Evolutionary conservation across 768 basidiomycete genomes (phyloP), one percentile per base, ranked within the genome.

Genomic region (Collybia mongolica): DNA sequence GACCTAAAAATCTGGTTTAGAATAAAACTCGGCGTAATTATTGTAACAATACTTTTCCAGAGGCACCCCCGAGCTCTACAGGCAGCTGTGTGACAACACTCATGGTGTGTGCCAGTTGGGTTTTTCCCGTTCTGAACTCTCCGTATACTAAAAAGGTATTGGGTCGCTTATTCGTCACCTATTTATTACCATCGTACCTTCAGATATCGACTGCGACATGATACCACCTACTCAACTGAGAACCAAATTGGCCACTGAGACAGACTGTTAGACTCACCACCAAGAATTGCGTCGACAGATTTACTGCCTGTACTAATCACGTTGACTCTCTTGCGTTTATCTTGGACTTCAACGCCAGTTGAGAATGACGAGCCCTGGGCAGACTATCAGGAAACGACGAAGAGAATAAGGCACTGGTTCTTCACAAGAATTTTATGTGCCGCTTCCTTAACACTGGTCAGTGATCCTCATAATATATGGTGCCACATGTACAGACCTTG

Each of bases 101-200:
- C 80, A 97, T 88, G 11, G 95, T 98, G 68, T 97, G 96, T 20
- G 92, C 93, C 44, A 96, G 75, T 64, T 98, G 96, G 5, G 95
- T 97, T 70, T 96, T 95, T 24, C 95, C 95, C 0, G 96, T 98
- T 26, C 95, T 82, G 67, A 90, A 98, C 68, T 98, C 95, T 39
- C 96, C 95, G 61, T 93, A 98, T 2, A 98, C 94, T 93, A 51
- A 14, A 22, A 19, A 37, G 6, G 6, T 48, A 36, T 48, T 46
- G 48, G 45, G 14, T 8, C 17, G 15, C 24, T 18, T 43, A 11
- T 11, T 22, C 39, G 23, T 26, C 40, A 15, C 18, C 22, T 29
- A 18, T 23, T 35, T 22, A 17, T 20, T 40, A 8, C 18, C 9
- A 3, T 55, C 60, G 26, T 44, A 83, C 90, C 91, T 81, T 98